Percentiles rank a stretch among this genome's conserved stretches.
phyloP scores from a whole-genome alignment of 2,329 filamentous ascomycete species.

The Ceratocystis alfenasii region DNA sequence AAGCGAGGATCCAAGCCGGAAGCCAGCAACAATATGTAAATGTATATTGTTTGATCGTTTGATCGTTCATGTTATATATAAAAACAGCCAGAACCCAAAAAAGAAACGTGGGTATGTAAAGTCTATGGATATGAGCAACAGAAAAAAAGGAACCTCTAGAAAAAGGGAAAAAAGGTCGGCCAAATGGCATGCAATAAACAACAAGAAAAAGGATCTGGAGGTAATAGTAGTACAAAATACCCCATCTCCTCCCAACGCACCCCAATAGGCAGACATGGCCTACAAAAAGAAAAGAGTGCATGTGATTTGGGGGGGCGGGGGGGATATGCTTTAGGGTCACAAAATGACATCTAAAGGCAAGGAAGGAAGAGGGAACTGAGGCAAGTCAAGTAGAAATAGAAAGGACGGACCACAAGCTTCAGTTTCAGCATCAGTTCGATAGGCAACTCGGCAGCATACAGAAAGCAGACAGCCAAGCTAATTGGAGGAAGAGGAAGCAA shows the following conservation, averaged over 20 bases:
- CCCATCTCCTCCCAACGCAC: not conserved
- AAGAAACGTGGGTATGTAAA: constrained; percentile 4
- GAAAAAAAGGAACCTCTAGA: not conserved
- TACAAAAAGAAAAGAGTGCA: too few species aligned
- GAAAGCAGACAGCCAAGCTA: not conserved
- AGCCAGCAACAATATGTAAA: not conserved
- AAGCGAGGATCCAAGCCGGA: not conserved
- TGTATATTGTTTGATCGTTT: not conserved
- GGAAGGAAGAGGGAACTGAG: not conserved
- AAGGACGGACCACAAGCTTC: not conserved
- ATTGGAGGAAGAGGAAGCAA: not conserved
- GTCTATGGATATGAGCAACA: constrained; percentile 3
- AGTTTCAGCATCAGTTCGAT: too few species aligned
- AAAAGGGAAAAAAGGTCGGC: not conserved
- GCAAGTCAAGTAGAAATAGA: not conserved
- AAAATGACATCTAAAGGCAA: too few species aligned
- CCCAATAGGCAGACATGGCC: too few species aligned
- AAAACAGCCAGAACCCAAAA: not conserved
- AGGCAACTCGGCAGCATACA: not conserved
- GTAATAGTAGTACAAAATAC: not conserved
- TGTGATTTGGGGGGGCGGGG: too few species aligned
- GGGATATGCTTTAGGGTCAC: too few species aligned
- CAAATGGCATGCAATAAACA: not conserved
- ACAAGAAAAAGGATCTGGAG: not conserved
- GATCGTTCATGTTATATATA: not conserved